Evolutionary conservation across 257 asterid species (phyloP), one percentile per base, ranked within the genome.

Genomic region (Solanum bukasovii): DNA sequence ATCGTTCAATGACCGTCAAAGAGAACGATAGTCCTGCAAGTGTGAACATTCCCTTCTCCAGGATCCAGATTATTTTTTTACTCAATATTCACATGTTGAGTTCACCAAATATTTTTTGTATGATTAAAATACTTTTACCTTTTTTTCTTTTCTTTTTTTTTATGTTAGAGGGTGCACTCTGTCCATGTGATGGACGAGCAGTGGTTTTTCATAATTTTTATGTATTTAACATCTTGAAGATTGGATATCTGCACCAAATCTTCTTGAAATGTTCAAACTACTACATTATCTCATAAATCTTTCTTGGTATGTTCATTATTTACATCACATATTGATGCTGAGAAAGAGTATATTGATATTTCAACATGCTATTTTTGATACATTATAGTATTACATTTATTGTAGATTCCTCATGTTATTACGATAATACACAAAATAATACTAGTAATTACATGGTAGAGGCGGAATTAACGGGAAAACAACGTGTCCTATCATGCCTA

Each of bases 141-240:
- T 56, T 12, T 56, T 91, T 85, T 52, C 0, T 33, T 34, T 34
- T 72, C 40, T 20, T 9, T 18, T 21, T 86, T 83, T 3, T 42
- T 65, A 88, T 86, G 84, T 44, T 68, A 87, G 90, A 86, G 92
- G 91, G 91, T 90, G 95, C 95, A 93, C 94, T 94, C 95, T 89
- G 93, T 93, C 95, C 95, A 87, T 88, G 93, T 81, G 68, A 81
- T 91, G 95, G 98, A 92, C 88, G 91, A 87, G 95, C 88, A 92
- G 97, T 94, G 98, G 89, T 52, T 89, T 89, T 90, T 81, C 63
- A 77, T 88, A 78, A 38, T 78, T 34, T 67, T 88, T 89, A 86
- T 79, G 83, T 74, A 74, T 10, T 74, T 74, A 61, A 27, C 85
- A 71, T 72, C 88, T 84, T 70, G 84, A 67, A 88, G 65, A 35